Percentiles rank a stretch among this genome's conserved stretches.
phyloP scores from a whole-genome alignment of 768 basidiomycete genomes.

The Lentinula raphanica region DNA sequence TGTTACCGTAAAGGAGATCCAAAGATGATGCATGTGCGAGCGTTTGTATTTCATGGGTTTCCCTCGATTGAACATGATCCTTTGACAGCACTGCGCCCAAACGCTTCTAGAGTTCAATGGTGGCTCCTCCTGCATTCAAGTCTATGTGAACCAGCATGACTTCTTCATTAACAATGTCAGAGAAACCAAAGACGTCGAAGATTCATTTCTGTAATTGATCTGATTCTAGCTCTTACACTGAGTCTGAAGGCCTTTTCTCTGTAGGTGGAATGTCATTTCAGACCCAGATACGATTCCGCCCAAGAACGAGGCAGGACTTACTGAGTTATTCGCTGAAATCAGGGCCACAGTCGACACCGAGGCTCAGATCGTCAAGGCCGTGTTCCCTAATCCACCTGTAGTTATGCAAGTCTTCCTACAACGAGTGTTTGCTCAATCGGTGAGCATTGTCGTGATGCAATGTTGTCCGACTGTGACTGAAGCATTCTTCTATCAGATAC shows the following conservation, averaged over 20 bases:
- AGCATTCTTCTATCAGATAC: constrained; percentile 55
- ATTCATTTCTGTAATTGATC: constrained; percentile 46
- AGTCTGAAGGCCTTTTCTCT: constrained; percentile 7
- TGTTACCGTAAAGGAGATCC: constrained; percentile 97
- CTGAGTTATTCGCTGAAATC: constrained; percentile 81
- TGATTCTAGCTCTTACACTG: not conserved
- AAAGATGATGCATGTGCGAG: constrained; percentile 93
- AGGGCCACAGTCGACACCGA: constrained; percentile 89
- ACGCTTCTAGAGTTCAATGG: constrained; percentile 97
- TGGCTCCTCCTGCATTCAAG: constrained; percentile 92
- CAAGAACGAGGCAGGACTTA: constrained; percentile 71
- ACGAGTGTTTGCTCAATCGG: constrained; percentile 95
- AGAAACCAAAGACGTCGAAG: constrained; percentile 50
- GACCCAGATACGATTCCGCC: constrained; percentile 78
- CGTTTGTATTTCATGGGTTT: not conserved
- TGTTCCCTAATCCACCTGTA: constrained; percentile 92
- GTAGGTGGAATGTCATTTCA: constrained; percentile 77
- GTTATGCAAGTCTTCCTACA: constrained; percentile 99
- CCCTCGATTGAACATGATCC: constrained; percentile 2
- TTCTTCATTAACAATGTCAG: constrained; percentile 96
- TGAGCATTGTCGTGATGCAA: constrained; percentile 26
- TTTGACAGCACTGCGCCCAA: constrained; percentile 91
- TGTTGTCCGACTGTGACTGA: not conserved
- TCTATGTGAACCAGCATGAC: constrained; percentile 99
- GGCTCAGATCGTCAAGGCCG: constrained; percentile 96